Base-by-base conservation (phyloP, 768 basidiomycete genomes). In the Chalciporus pseudorubinellus region DNA sequence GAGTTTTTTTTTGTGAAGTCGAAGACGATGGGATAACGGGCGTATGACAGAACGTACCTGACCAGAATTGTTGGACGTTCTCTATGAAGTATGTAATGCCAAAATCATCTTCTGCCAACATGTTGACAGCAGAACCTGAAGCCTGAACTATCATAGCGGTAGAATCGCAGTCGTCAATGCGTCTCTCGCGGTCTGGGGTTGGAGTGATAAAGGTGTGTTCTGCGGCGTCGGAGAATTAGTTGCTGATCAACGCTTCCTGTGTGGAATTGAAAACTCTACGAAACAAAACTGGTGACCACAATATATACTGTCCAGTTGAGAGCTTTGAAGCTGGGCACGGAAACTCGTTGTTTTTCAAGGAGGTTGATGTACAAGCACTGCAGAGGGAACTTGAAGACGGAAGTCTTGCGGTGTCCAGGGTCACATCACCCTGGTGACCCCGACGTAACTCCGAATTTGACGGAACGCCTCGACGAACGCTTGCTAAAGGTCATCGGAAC, bases 41-140 rank as follows among this genome's bases (percentile, higher is more conserved):
- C 48, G 47, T 40, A 33, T 46, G 47, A 49, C 42, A 44, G 48
- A 39, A 65, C 87, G 57, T 62, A 92, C 90, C 90, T 60, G 88
- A 85, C 91, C 92, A 94, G 68, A 93, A 94, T 69, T 93, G 89
- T 57, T 89, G 89, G 39, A 88, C 81, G 50, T 82, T 87, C 57
- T 89, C 84, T 58, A 94, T 85, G 53, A 87, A 77, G 70, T 92
- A 94, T 22, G 85, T 82, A 53, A 92, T 87, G 26, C 85, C 89
- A n/a, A 88, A 74, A 39, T 82, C 81, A 58, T 88, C 87, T 64
- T 84, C 77, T 72, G 62, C 54, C 20, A 55, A 54, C 33, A 63
- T 44, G 39, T 61, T 69, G 18, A 52, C 46, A 38, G 50, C 40
- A 39, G 62, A 43, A 21, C 40, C 46, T 10, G 47, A 59, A 28